Evolutionary conservation across 2,329 filamentous ascomycete genomes (phyloP), one percentile per base, ranked within the genome.

Genomic region (Nothomitra cinnamomea): DNA sequence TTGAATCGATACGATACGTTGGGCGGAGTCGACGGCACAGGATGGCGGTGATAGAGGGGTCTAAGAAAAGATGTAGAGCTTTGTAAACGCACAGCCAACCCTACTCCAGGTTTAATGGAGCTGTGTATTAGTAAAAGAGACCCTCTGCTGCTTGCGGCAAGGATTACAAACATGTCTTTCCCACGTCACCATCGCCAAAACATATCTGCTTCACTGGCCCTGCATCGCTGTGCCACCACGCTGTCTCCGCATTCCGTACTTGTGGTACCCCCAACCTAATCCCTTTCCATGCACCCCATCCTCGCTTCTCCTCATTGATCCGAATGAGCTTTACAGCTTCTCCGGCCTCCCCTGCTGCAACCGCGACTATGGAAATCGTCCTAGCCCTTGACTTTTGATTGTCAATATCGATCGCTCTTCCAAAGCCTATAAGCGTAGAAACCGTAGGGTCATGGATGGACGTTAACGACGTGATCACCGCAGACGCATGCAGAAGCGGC

Each of bases 281-380:
- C 40, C 69, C 69, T 36, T 67, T 66, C 36, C 74, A 65, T 2
- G 66, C 62, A 0, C 63, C 65, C 78, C 80, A 84, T n/a, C 71
- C 69, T 66, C 75, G 76, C 49, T 67, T 68, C 49, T 78, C 72
- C 21, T 71, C 63, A 2, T 70, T 67, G 2, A 82, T 63, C 5
- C 70, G 68, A 3, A 73, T 64, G 1, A 87, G 61, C 1, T 76
- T 75, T 8, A 87, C 65, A 1, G 76, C 65, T 57, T 81, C 75
- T 1, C 78, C 77, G 13, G 71, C 73, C 50, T 73, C 70, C n/a
- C 82, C 82, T 1, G 73, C 56, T 2, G 60, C 58, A 38, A 64
- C 61, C 1, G 61, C 65, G 10, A 64, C 62, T 1, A 70, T 56
- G 3, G 63, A 62, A 15, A 66, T 62, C 3, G 67, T 57, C 12